Percentiles rank a stretch among this genome's conserved stretches.
phyloP scores from a whole-genome alignment of 495 filamentous ascomycete species.

The Penicillium cosmopolitanum region DNA sequence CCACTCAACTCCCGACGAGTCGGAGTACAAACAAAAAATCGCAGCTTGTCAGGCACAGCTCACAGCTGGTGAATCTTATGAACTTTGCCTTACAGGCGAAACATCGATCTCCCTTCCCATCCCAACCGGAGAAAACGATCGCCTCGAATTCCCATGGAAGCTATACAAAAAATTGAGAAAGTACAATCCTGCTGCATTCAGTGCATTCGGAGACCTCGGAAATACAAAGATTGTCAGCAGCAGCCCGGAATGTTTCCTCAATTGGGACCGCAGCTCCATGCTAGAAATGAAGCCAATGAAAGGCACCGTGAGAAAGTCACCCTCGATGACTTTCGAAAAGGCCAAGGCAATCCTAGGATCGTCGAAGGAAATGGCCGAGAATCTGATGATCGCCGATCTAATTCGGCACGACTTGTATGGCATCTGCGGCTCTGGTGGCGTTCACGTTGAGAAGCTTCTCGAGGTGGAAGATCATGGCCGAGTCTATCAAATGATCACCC shows the following conservation, averaged over 20 bases:
- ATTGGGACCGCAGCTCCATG: constrained; percentile 58
- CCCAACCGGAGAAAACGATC: constrained; percentile 21
- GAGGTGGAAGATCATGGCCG: constrained; percentile 86
- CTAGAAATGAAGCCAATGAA: constrained; percentile 80
- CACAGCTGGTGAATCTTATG: constrained; percentile 83
- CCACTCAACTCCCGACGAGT: constrained; percentile 51
- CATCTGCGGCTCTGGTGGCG: constrained; percentile 70
- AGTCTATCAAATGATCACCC: constrained; percentile 87
- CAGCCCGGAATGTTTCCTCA: constrained; percentile 92
- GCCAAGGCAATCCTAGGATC: constrained; percentile 71
- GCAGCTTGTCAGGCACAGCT: constrained; percentile 72
- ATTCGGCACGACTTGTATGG: constrained; percentile 89
- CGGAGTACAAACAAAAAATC: constrained; percentile 66
- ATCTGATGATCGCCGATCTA: constrained; percentile 97
- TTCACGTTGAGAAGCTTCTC: constrained; percentile 70
- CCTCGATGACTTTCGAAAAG: constrained; percentile 62
- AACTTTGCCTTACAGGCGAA: constrained; percentile 84
- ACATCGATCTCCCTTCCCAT: constrained; percentile 60
- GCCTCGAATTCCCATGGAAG: constrained; percentile 57
- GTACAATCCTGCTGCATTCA: constrained; percentile 84
- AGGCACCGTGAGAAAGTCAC: constrained; percentile 81
- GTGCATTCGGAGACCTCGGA: constrained; percentile 77
- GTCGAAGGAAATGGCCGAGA: constrained; percentile 91
- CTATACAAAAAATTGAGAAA: constrained; percentile 71
- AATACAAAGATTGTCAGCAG: constrained; percentile 72